Evolutionary conservation across 1,284 basidiomycete genomes (phyloP).

Genomic region (Tylopilus sp.): DNA sequence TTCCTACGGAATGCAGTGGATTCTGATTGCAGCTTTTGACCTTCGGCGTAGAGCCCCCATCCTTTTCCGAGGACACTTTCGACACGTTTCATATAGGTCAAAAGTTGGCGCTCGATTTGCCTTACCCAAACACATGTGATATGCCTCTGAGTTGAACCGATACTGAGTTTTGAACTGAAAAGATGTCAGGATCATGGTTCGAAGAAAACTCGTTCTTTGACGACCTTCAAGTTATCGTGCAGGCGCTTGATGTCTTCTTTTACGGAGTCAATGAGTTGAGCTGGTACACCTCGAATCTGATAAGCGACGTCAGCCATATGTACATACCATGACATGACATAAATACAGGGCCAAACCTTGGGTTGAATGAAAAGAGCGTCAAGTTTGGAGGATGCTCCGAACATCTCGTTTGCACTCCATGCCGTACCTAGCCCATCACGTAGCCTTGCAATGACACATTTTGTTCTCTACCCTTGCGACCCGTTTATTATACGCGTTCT

Average conservation of each 20-base stretch:
- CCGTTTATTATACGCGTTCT: slow-evolving; percentile 97
- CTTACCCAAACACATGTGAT: slow-evolving; percentile 99
- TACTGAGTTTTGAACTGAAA: slow-evolving; percentile 92
- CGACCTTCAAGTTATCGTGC: slow-evolving; percentile 92
- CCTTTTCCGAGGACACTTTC: slow-evolving; percentile 98
- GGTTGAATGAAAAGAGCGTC: slow-evolving; percentile 97
- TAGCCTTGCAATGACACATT: slow-evolving; percentile 94
- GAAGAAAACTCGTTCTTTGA: slow-evolving; percentile 1
- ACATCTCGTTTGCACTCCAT: slow-evolving; percentile 99
- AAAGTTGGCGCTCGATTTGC: slow-evolving; percentile 97
- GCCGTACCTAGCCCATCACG: slow-evolving; percentile 96
- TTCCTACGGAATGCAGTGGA: slow-evolving; percentile 94
- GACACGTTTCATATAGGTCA: slow-evolving; percentile 98
- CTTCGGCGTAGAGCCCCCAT: slow-evolving; percentile 99
- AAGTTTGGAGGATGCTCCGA: slow-evolving; percentile 98
- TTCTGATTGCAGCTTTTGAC: slow-evolving; percentile 95
- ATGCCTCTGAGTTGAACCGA: slow-evolving; percentile 94
- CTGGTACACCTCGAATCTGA: slow-evolving; percentile 96
- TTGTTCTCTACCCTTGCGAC: slow-evolving; percentile 98
- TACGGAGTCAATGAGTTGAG: slow-evolving; percentile 96
- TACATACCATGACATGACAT: background rate
- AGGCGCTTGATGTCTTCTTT: slow-evolving; percentile 97
- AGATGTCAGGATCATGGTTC: slow-evolving; percentile 19
- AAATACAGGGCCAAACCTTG: slow-evolving; percentile 74
- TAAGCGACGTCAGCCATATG: slow-evolving; percentile 1